These are phyloP conservation scores for Thymus mandschuricus DNA, from an alignment of 257 asterid genomes.

Conservation along the genomic window DNA sequence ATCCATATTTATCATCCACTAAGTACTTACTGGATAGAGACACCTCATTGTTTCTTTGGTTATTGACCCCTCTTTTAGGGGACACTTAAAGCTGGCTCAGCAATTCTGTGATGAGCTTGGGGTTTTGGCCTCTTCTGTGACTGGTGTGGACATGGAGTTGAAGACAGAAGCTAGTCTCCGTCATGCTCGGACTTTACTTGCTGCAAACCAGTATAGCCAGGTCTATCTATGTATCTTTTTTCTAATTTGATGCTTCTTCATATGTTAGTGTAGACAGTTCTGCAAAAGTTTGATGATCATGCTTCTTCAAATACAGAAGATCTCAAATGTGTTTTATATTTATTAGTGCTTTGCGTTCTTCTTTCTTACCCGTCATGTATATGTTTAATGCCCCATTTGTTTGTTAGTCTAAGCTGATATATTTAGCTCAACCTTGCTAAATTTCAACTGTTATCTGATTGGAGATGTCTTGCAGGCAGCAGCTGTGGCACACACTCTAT, in stretches of 20 bases:
- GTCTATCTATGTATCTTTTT: slow-evolving; percentile 30
- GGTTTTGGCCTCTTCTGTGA: slow-evolving; percentile 82
- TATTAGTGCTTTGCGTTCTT: slow-evolving; percentile 5
- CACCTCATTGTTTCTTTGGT: slow-evolving; percentile 31
- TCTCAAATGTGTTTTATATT: slow-evolving; percentile 19
- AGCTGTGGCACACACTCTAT: slow-evolving; percentile 81
- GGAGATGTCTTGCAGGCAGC: slow-evolving; percentile 71
- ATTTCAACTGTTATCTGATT: slow-evolving; percentile 32
- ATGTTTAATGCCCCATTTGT: neutral
- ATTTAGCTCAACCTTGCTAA: slow-evolving; percentile 3
- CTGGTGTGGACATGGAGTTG: slow-evolving; percentile 94
- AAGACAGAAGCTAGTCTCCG: slow-evolving; percentile 88
- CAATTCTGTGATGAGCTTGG: slow-evolving; percentile 83
- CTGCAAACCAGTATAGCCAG: slow-evolving; percentile 90
- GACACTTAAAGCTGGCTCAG: slow-evolving; percentile 80
- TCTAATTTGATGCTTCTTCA: slow-evolving; percentile 2
- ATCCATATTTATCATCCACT: slow-evolving; percentile 16
- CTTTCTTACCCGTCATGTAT: neutral
- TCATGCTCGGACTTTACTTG: slow-evolving; percentile 90
- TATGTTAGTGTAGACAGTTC: neutral
- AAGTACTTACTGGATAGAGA: slow-evolving; percentile 22
- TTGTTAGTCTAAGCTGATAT: neutral
- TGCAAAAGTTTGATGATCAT: neutral
- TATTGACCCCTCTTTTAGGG: slow-evolving; percentile 50
- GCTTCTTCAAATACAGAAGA: neutral